Evolutionary conservation across 129 eudicot species (phyloP).

Genomic region (Saposhnikovia divaricata): DNA sequence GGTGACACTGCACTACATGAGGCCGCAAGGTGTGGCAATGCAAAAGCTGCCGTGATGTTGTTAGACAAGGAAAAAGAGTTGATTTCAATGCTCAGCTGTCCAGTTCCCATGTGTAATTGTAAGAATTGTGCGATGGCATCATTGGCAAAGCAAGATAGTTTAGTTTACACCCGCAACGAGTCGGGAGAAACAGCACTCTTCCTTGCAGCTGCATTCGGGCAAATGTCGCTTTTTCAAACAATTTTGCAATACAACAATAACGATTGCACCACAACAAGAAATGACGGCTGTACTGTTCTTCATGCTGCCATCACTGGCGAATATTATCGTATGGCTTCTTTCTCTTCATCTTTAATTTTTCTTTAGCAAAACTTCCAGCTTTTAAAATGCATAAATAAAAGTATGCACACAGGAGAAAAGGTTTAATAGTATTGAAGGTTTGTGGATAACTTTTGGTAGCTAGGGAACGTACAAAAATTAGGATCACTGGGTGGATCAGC

Average conservation of each 20-base stretch:
- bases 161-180: neutral
- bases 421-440: too few species aligned
- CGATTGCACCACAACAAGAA: constrained; percentile 2
- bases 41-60: neutral
- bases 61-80: neutral
- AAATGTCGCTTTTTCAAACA: neutral
- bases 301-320: constrained; percentile 12
- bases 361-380: neutral
- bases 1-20: constrained; percentile 16
- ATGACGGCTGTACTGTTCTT: constrained; percentile 17
- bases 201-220: constrained; percentile 12
- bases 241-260: neutral
- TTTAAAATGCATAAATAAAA: neutral
- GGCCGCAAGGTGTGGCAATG: constrained; percentile 4
- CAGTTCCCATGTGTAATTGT: neutral
- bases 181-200: constrained; percentile 11
- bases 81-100: neutral
- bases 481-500: too few species aligned
- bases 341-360: neutral
- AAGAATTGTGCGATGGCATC: neutral
- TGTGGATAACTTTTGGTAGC: too few species aligned
- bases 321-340: constrained; percentile 12
- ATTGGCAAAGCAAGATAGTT: neutral
- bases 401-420: too few species aligned
- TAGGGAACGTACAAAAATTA: too few species aligned